Conservation (phyloP, 2,329 filamentous ascomycete genomes). For the Fusarium chaquense region DNA sequence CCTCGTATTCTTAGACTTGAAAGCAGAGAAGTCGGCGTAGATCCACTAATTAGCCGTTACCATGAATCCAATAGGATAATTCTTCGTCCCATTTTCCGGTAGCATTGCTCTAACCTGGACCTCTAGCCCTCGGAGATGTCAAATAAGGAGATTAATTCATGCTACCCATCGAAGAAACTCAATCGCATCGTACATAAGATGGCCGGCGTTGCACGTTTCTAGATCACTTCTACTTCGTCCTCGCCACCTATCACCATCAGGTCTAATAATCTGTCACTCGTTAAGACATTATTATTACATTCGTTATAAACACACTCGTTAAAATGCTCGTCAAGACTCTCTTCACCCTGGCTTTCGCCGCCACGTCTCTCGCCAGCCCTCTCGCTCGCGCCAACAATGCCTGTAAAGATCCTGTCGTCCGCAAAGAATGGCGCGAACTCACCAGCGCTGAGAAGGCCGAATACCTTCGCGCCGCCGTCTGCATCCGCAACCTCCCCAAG, state of each 20-base stretch:
- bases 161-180: neutral
- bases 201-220: fast-evolving
- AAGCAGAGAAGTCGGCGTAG: neutral
- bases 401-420: conserved; percentile 11
- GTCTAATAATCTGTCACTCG: neutral
- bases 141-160: neutral
- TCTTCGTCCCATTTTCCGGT: neutral
- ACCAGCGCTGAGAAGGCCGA: conserved; percentile 12
- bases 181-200: neutral
- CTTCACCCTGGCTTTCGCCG: conserved; percentile 7
- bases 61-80: neutral
- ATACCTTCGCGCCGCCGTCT: conserved; percentile 24
- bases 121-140: neutral
- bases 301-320: conserved; percentile 11
- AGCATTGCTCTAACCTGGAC: neutral
- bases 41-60: neutral
- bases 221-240: neutral
- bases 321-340: conserved; percentile 12
- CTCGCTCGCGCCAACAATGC: neutral
- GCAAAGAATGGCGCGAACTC: conserved; percentile 30
- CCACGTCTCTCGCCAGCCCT: neutral
- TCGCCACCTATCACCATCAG: neutral
- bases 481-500: conserved; percentile 16
- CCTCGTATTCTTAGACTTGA: conserved; percentile 7
- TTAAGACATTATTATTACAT: neutral